phyloP scores from a whole-genome alignment of 176 grass and related monocot species.

The Aegilops speltoides region DNA sequence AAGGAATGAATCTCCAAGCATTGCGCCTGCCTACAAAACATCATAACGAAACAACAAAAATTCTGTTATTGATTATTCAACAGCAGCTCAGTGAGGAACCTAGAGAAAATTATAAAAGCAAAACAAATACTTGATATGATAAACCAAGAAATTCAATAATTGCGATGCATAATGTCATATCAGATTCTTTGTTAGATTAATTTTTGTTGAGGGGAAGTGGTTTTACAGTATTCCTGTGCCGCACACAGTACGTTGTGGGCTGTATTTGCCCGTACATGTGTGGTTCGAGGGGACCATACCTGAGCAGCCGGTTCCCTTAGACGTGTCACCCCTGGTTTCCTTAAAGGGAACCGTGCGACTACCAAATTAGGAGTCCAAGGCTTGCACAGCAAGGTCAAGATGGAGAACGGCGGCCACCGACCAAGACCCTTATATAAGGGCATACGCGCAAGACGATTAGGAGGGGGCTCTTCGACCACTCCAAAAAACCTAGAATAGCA shows the following conservation, averaged over 20 bases:
- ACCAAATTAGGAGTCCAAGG: neutral
- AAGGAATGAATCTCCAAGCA: slow-evolving; percentile 99
- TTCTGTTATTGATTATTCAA: neutral
- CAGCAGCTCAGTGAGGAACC: neutral
- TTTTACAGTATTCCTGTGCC: neutral
- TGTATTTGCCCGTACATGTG: neutral
- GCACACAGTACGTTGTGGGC: neutral
- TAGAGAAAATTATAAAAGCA: neutral
- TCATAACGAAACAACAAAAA: slow-evolving; percentile 14
- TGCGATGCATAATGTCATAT: neutral
- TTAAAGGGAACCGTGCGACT: neutral
- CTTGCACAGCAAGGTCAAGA: neutral
- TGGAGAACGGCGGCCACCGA: neutral
- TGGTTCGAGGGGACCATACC: neutral
- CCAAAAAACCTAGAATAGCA: neutral
- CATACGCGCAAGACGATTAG: neutral
- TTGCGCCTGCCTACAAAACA: slow-evolving; percentile 86
- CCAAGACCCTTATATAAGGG: neutral
- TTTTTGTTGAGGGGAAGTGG: neutral
- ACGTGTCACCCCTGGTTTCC: neutral
- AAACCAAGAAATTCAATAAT: neutral
- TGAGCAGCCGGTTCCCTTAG: neutral
- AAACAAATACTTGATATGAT: neutral
- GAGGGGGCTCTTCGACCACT: neutral
- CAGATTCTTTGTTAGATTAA: neutral